Base-by-base conservation (phyloP, 1,139 yeast species). In the Pichia sp. region DNA sequence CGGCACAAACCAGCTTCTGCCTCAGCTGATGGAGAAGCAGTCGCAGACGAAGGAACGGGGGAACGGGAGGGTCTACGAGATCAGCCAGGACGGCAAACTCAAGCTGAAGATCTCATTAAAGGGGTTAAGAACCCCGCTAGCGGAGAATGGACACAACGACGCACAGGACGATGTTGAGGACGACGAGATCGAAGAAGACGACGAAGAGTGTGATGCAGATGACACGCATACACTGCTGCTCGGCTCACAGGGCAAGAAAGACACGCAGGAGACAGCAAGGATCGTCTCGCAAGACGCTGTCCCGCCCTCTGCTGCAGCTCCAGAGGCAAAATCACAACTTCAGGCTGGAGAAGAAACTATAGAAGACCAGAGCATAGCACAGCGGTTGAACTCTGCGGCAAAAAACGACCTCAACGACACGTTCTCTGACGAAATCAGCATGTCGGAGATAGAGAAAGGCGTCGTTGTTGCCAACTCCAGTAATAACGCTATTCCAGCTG, bases 381-480 rank as follows among this genome's bases (percentile, higher is more conserved):
- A 34, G 19, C 19, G 37, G 7, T 9, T 34, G 3, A 16, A 16
- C 37, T 34, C 37, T 18, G 13, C n/a, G n/a, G n/a, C 37, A 13
- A 13, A 18, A 34, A 34, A 34, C 10, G 44, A 41, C 13, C 22
- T 12, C 9, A 36, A 36, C 16, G 49, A 51, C 37, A 23, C 18
- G 7, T 51, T 51, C 18, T 51, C 54, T 3, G 54, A 51, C 34
- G 54, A 51, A 25, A 45, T 51, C 12, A 44, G 37, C 47, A 6
- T 46, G 3, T 45, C 52, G 30, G 43, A 49, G 25, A 36, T 49
- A 13, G 52, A 49, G 37, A 34, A 34, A 34, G 37, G 37, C 9
- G 37, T 34, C 18, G 37, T 34, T 9, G 19, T 7, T 34, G 18
- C 8, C 6, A 3, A n/a, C n/a, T n/a, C n/a, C n/a, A n/a, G n/a